These are phyloP conservation scores for Scenedesmus sp. DNA, from an alignment of 163 green algal genomes.

Conservation along the genomic window DNA sequence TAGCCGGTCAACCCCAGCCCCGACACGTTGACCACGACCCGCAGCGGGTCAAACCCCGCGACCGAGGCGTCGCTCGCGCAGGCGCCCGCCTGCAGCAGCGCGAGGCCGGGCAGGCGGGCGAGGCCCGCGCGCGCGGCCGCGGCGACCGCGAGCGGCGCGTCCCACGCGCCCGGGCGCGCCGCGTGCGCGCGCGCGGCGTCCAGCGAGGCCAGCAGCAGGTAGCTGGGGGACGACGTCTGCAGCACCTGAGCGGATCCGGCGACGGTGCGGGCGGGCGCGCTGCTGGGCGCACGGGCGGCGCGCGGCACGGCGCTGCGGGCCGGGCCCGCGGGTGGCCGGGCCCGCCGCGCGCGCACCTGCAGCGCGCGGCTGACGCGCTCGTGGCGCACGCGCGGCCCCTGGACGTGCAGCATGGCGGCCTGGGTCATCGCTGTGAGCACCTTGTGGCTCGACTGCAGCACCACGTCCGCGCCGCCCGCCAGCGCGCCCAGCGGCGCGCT, in stretches of 20 bases:
- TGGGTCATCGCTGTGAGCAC: constrained; percentile 85
- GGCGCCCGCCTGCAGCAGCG: constrained; percentile 33
- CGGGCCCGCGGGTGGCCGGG: too few relatives aligned
- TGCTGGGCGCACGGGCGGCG: too few relatives aligned
- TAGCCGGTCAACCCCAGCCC: constrained; percentile 66
- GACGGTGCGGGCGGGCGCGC: too few relatives aligned
- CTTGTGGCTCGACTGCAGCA: constrained; percentile 96
- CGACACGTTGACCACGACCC: constrained; percentile 74
- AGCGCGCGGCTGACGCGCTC: constrained; percentile 54
- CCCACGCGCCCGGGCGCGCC: constrained; percentile 33
- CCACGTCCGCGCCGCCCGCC: constrained; percentile 73
- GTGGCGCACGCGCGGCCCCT: constrained; percentile 39
- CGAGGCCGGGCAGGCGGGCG: constrained; percentile 4
- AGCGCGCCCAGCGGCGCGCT: constrained; percentile 46
- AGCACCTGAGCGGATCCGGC: constrained; percentile 46
- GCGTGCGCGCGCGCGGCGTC: constrained; percentile 78
- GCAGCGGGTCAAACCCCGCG: constrained; percentile 69
- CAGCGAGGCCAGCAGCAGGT: constrained; percentile 90
- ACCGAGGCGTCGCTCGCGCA: neutral
- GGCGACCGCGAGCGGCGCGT: constrained; percentile 52
- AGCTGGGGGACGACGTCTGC: constrained; percentile 91
- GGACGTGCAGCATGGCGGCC: constrained; percentile 79
- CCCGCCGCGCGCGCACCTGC: constrained; percentile 56
- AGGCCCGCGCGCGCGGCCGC: constrained; percentile 42
- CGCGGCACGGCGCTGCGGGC: too few relatives aligned